These are phyloP conservation scores for Zoysia matrella DNA, from an alignment of 202 grass and related monocot species.

Conservation along the genomic window DNA sequence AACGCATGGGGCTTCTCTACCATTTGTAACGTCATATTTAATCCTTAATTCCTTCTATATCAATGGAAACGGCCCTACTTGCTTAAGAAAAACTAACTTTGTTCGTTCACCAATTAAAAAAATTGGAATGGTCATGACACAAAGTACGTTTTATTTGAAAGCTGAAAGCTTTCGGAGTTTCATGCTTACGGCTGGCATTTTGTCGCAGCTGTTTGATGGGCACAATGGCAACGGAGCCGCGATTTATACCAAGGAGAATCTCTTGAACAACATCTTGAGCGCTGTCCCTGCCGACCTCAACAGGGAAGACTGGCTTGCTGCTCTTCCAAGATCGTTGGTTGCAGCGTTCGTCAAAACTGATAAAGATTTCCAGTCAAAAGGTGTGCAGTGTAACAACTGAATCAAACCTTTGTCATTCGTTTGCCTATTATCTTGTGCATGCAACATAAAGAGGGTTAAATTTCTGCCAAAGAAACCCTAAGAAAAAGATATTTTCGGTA, in stretches of 20 bases:
- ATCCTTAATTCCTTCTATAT: background rate
- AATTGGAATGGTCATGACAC: background rate
- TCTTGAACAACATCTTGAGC: too few species aligned
- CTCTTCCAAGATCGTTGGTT: too few species aligned
- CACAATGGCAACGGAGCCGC: constrained; percentile 60
- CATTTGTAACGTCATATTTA: background rate
- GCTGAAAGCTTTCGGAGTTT: background rate
- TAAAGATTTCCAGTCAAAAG: constrained; percentile 72
- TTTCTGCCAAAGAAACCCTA: constrained; percentile 3
- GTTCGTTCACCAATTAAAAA: background rate
- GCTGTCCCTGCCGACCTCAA: too few species aligned
- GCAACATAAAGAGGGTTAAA: background rate
- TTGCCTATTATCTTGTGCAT: background rate
- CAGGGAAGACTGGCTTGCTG: too few species aligned
- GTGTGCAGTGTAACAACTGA: constrained; percentile 30
- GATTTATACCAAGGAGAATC: too few species aligned
- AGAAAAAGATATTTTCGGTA: background rate
- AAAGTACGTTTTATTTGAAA: constrained; percentile 13
- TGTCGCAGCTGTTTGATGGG: constrained; percentile 78
- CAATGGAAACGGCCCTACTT: background rate
- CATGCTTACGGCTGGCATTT: background rate
- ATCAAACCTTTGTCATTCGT: constrained; percentile 3
- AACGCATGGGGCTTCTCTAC: background rate
- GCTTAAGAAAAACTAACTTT: background rate
- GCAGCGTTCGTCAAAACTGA: too few species aligned